Evolutionary conservation across 257 asterid species (phyloP), one percentile per base, ranked within the genome.

Genomic region (Solanum tarapatanum): DNA sequence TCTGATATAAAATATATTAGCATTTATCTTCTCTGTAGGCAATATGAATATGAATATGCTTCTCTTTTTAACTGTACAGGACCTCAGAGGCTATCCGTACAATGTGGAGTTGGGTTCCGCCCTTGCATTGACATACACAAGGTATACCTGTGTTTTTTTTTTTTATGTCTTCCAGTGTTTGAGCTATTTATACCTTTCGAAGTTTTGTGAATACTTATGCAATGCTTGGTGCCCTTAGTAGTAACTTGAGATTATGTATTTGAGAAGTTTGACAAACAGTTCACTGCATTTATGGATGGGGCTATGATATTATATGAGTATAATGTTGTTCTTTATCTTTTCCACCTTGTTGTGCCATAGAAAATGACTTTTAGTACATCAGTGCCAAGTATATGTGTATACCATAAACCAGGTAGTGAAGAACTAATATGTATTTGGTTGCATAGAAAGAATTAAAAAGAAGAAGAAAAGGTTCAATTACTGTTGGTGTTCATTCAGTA

Each of bases 121-220:
- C 99, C 99, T 86, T 97, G 99, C 94, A 97, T 97, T 79, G 99
- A 97, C 90, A 94, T 97, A 91, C 99, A 95, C 94, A 93, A 95
- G 98, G 99, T 97, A 87, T 51, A 87, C 62, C 82, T 87, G 86
- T 69, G 28, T 77, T 41, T 9, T 16, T 35, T 35, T n/a, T 5
- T 45, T 24, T 80, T 26, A 45, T 17, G 51, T 45, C 64, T 80
- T 28, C 17, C 11, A 8, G 11, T 79, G 26, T 79, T 79, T 80
- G 84, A 43, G 66, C 84, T 45, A 80, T 28, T 32, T 80, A 28
- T 9, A 28, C 41, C 28, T 80, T 80, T 45, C 41, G 28, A 43
- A 8, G 1, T 48, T 26, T 45, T 48, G 85, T 10, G 19, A 28
- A 45, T 28, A 45, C 10, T 80, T 80, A 4, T 80, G 68, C 68